Base-by-base conservation (phyloP, 352 stramenopile species). In the Blastocystis sp. region DNA sequence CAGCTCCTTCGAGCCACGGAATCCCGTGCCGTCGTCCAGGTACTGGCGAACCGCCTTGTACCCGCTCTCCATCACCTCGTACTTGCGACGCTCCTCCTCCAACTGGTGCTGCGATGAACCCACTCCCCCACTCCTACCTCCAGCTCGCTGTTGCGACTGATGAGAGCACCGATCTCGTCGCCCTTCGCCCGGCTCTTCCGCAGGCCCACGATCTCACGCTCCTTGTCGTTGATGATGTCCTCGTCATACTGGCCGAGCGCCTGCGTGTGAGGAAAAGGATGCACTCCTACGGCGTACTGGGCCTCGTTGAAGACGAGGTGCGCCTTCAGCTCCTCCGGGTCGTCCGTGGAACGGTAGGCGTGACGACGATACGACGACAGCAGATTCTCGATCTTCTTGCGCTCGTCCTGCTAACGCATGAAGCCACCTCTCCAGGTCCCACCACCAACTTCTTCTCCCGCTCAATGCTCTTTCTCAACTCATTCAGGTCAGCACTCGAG, bases 301-400 rank as follows among this genome's bases (percentile, higher is more conserved):
- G 69, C 69, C 48, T 81, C 69, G 29, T 81, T 81, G 24, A 81
- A 81, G 0, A 81, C 69, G 4, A 81, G 48, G 53, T 81, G 69
- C 18, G 69, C 27, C 51, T 81, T 81, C 69, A 81, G 29, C 29
- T 81, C 69, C 46, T 64, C 40, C 3, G 69, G 69, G 44, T 81
- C 51, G 27, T 81, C 53, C 6, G 69, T 64, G 9, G n/a, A 42
- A 42, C 63, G 44, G 38, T 81, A 81, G 21, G 38, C 48, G 1
- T 65, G 69, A 51, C 63, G 24, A 40, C 69, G 32, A 21, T 81
- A 81, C 27, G 36, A 21, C 9, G 42, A 64, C 44, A 81, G 21
- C 18, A 81, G 3, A 48, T 32, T 40, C 46, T 64, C 32, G 7
- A 81, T 24, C 42, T 81, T 81, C n/a, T 63, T 27, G 14, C 48